Base-by-base conservation (phyloP, 2,329 filamentous ascomycete genomes). In the Amauroascus verrucosus region DNA sequence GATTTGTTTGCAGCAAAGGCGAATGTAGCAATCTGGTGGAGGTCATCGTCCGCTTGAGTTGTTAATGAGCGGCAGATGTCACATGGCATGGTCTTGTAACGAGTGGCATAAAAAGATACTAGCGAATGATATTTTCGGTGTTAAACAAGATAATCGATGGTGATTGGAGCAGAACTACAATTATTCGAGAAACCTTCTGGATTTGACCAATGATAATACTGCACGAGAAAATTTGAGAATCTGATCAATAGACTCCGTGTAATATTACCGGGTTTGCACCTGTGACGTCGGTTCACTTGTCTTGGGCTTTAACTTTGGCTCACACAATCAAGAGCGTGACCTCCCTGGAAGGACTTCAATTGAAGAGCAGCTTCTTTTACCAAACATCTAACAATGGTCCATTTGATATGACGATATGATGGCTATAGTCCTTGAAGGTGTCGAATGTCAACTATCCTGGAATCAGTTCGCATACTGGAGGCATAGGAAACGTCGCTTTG, bases 211-310 rank as follows among this genome's bases (percentile, higher is more conserved):
- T 32, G 16, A 32, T 16, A 43, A 13, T 30, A 7, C 11, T 41
- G 2, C 7, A 1, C 24, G 11, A 9, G 32, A 35, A n/a, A n/a
- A n/a, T n/a, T n/a, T n/a, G n/a, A n/a, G n/a, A 35, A n/a, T 6
- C 14, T 18, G 30, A 9, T 24, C 20, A 49, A 40, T 18, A 40
- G 13, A 4, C 2, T 5, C 7, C 11, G 5, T 32, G 22, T 32
- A 41, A 16, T 9, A 50, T 30, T 43, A 50, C 48, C 22, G 2
- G 1, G 18, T 26, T 33, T 43, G 37, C 46, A 18, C 48, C 37
- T 50, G 48, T 50, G 48, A 50, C 48, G 48, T 50, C 35, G 35
- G n/a, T 20, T 37, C 30, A 38, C 6, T 26, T 2, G n/a, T 22
- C 1, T 26, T 11, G n/a, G 24, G 11, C 9, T 20, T 24, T 4